phyloP scores from a whole-genome alignment of 2,329 filamentous ascomycete species.

The Apiospora phragmitis region DNA sequence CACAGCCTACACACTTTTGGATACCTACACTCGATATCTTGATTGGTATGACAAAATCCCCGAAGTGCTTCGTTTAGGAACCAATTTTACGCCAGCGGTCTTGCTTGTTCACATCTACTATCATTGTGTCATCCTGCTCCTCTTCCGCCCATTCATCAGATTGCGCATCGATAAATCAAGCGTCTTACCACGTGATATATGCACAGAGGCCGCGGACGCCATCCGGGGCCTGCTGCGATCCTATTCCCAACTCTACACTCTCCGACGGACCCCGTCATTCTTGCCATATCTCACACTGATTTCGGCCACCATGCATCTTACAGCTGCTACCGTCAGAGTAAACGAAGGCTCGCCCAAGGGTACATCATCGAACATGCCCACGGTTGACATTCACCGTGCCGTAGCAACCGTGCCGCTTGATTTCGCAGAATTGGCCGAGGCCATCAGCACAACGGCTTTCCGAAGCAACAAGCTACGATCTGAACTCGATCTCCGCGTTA shows the following conservation, averaged over 20 bases:
- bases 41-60: slow-evolving; percentile 72
- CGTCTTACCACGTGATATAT: slow-evolving; percentile 65
- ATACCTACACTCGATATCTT: slow-evolving; percentile 68
- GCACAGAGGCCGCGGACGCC: slow-evolving; percentile 60
- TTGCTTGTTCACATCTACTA: slow-evolving; percentile 75
- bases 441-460: not conserved
- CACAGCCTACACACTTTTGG: slow-evolving; percentile 62
- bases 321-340: slow-evolving; percentile 27
- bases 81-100: slow-evolving; percentile 72
- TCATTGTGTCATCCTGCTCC: slow-evolving; percentile 66
- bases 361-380: slow-evolving; percentile 28
- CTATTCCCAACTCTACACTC: slow-evolving; percentile 58
- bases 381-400: slow-evolving; percentile 21
- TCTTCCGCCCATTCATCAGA: slow-evolving; percentile 73
- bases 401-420: slow-evolving; percentile 22
- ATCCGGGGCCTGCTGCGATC: slow-evolving; percentile 57
- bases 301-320: slow-evolving; percentile 59
- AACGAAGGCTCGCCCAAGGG: slow-evolving; percentile 40
- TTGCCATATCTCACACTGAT: slow-evolving; percentile 63
- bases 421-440: slow-evolving; percentile 17
- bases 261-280: slow-evolving; percentile 59
- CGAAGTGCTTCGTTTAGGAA: slow-evolving; percentile 60
- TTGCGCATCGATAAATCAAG: slow-evolving; percentile 62
- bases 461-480: not conserved
- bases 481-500: slow-evolving; percentile 34